These are phyloP conservation scores for Calocera cornea DNA, from an alignment of 768 basidiomycete species.

Conservation along the genomic window DNA sequence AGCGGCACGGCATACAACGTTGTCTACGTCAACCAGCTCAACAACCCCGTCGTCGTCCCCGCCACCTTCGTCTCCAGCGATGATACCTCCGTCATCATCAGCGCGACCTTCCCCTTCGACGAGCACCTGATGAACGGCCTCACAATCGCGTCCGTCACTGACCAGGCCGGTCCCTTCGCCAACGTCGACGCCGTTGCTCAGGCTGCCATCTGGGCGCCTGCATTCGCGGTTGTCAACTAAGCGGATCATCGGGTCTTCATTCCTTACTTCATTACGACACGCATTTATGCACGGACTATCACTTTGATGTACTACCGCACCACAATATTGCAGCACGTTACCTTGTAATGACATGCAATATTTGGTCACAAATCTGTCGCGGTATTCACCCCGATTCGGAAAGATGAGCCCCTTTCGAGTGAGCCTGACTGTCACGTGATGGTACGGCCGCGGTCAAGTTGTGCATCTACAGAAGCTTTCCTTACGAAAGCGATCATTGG, in stretches of 20 bases:
- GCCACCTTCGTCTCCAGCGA: neutral
- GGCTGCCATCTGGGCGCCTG: neutral
- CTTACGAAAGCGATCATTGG: too few relatives aligned
- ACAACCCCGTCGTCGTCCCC: slow-evolving; percentile 2
- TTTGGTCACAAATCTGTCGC: neutral
- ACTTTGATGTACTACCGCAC: neutral
- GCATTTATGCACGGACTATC: neutral
- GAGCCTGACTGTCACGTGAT: too few relatives aligned
- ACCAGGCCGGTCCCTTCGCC: neutral
- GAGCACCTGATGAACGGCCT: slow-evolving; percentile 2
- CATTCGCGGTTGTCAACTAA: slow-evolving; percentile 2
- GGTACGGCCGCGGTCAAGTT: too few relatives aligned
- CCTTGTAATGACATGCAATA: neutral
- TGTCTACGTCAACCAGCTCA: slow-evolving; percentile 1
- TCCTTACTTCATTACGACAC: too few relatives aligned
- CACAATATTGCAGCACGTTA: neutral
- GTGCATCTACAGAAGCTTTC: too few relatives aligned
- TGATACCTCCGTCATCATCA: neutral
- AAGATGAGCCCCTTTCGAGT: too few relatives aligned
- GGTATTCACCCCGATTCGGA: too few relatives aligned
- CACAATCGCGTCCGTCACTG: slow-evolving; percentile 1
- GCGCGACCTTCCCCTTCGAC: slow-evolving; percentile 1
- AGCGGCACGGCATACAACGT: slow-evolving; percentile 1
- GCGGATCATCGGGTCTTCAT: too few relatives aligned
- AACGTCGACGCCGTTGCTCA: neutral